Base-by-base conservation (phyloP, 139 green algal species). In the Monoraphidium neglectum region DNA sequence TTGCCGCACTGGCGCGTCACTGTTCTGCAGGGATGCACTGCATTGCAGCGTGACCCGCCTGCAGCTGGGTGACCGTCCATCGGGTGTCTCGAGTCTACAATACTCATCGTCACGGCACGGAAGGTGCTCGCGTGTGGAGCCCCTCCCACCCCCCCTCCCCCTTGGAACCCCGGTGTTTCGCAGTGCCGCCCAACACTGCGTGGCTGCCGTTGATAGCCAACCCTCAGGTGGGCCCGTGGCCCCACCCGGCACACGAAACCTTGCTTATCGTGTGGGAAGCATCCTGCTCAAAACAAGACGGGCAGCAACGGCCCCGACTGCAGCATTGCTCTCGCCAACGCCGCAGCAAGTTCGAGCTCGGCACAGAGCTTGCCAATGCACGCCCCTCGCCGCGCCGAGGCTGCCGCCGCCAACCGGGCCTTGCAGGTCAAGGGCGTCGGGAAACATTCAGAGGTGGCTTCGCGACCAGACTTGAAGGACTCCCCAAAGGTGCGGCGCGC, bases 101-200 rank as follows among this genome's bases (percentile, higher is more conserved):
- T 24, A 38, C n/a, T 10, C 40, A 8, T 13, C 30, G n/a, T n/a
- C n/a, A n/a, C n/a, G n/a, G 28, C 46, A 63, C 16, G 8, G 16
- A 4, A 10, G 21, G 10, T 6, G 21, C 35, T 54, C 28, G 28
- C 37, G 4, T n/a, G 5, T 71, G 35, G 4, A 5, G 21, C 23
- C 15, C 23, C 33, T 32, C 37, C 28, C 43, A 8, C n/a, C 40
- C 12, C 43, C 51, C 46, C 36, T 51, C n/a, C n/a, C 57, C 57
- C 26, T 54, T n/a, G 37, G 59, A 6, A 23, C 46, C 43, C 33
- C n/a, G n/a, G 40, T 15, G 6, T 4, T 35, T 40, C 71, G 74
- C 79, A 90, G 85, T 87, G 28, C 65, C 77, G 12, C 85, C 85
- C 36, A 90, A 90, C 79, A 74, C 84, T 28, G 85, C 85, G 8